Evolutionary conservation across 139 green algal genomes (phyloP).

Genomic region (Haematococcus lacustris): DNA sequence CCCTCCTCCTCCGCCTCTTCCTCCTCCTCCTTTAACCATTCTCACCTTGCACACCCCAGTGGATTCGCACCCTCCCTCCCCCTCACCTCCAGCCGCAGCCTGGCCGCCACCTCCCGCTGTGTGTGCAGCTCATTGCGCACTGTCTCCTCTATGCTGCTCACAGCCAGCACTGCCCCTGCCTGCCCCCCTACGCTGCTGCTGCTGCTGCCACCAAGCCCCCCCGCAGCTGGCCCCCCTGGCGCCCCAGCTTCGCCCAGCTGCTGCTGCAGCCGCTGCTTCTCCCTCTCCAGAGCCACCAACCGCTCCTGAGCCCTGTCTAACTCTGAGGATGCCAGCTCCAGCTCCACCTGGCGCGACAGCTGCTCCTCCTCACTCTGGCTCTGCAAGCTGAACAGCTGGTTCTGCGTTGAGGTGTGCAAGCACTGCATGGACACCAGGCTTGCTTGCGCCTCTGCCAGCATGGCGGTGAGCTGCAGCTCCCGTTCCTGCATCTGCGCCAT

Average conservation of each 20-base stretch:
- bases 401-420: conserved; percentile 64
- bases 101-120: conserved; percentile 46
- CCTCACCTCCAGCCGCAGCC: conserved; percentile 47
- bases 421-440: conserved; percentile 62
- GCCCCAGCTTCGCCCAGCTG: conserved; percentile 20
- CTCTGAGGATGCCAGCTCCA: conserved; percentile 62
- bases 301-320: conserved; percentile 47
- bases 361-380: conserved; percentile 58
- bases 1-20: no score
- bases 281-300: conserved; percentile 65
- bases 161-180: conserved; percentile 8
- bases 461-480: conserved; percentile 43
- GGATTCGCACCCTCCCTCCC: no score
- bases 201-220: conserved; percentile 1
- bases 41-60: no score
- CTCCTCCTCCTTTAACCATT: no score
- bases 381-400: conserved; percentile 72
- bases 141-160: no score
- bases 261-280: conserved; percentile 54
- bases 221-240: not conserved
- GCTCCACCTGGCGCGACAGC: conserved; percentile 49
- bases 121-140: conserved; percentile 52
- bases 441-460: conserved; percentile 47
- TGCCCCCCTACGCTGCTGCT: not conserved
- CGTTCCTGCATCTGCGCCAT: conserved; percentile 35